Base-by-base conservation (phyloP, 805 yeast species). In the Candida manassasensis region DNA sequence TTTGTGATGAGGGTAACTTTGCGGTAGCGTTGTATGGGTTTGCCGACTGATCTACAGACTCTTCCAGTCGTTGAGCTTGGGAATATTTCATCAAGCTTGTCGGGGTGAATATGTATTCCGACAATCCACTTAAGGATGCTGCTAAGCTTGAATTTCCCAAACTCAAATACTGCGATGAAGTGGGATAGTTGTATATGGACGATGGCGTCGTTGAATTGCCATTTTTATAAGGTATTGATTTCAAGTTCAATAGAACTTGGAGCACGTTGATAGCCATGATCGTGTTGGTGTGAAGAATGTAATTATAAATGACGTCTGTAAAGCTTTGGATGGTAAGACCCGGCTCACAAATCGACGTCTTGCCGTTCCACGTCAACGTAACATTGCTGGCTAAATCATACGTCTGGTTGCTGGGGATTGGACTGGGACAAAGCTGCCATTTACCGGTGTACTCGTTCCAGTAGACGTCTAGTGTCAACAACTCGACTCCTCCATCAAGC, bases 381-480 rank as follows among this genome's bases (percentile, higher is more conserved):
- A 36, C 40, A 4, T 40, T 27, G 3, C 37, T 32, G n/a, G 36
- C 37, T 5, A 45, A 10, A 30, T 44, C 39, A 7, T 11, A 17
- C n/a, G 54, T 44, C 13, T 39, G 28, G 37, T 67, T 60, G 2
- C 40, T 28, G 5, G 65, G 59, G 15, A 61, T 55, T 2, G 68
- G 64, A 1, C 65, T 66, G 1, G 82, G 82, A 43, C 82, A 77
- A 15, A 76, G 51, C 49, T 74, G 80, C 81, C 80, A 75, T 29
- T 38, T 43, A 8, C 42, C 31, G 3, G 65, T 55, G 27, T 57
- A 45, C 33, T 71, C 74, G 46, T 73, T 75, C 67, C 76, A 73
- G 51, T 78, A 79, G 18, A 80, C 36, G 47, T 82, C 84, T 3
- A 79, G 34, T 36, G 61, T 55, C n/a, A 77, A 50, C 0, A 67